A percentile compares a stretch with the other conserved stretches of the same genome.
These are phyloP conservation scores for Daldinia grandis DNA, from an alignment of 495 filamentous ascomycete genomes.

Conservation along the genomic window DNA sequence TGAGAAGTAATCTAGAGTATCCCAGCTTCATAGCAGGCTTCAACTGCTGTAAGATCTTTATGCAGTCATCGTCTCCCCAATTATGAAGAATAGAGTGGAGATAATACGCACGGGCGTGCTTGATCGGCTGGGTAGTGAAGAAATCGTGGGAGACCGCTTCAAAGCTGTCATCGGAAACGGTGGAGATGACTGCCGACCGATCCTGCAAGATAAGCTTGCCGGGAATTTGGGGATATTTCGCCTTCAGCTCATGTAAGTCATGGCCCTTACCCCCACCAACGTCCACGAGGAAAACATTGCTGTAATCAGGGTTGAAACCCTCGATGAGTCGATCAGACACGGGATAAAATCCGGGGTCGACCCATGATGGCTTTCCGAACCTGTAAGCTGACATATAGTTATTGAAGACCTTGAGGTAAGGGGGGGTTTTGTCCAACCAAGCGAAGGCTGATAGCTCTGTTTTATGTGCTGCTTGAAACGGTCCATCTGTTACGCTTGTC, in stretches of 20 bases:
- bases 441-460: slow-evolving; percentile 45
- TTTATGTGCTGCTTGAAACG: slow-evolving; percentile 44
- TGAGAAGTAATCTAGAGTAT: slow-evolving; percentile 57
- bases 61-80: slow-evolving; percentile 56
- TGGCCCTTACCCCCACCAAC: slow-evolving; percentile 16
- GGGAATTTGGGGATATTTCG: slow-evolving; percentile 48
- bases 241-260: slow-evolving; percentile 14
- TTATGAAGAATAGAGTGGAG: slow-evolving; percentile 59
- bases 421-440: slow-evolving; percentile 37
- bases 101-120: slow-evolving; percentile 55
- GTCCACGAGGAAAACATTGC: slow-evolving; percentile 11
- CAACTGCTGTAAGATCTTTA: slow-evolving; percentile 50
- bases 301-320: slow-evolving; percentile 24
- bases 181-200: slow-evolving; percentile 26
- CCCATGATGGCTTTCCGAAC: slow-evolving; percentile 60
- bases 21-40: slow-evolving; percentile 50
- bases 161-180: slow-evolving; percentile 13
- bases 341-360: slow-evolving; percentile 60
- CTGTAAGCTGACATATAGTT: slow-evolving; percentile 61
- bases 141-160: slow-evolving; percentile 54
- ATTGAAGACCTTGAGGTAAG: slow-evolving; percentile 53
- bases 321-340: slow-evolving; percentile 51
- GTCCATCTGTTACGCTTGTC: slow-evolving; percentile 39
- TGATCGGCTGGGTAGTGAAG: slow-evolving; percentile 61
- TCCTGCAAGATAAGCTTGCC: slow-evolving; percentile 63